These are phyloP conservation scores for Fistulina hepatica DNA, from an alignment of 1,284 basidiomycete genomes.

Conservation along the genomic window DNA sequence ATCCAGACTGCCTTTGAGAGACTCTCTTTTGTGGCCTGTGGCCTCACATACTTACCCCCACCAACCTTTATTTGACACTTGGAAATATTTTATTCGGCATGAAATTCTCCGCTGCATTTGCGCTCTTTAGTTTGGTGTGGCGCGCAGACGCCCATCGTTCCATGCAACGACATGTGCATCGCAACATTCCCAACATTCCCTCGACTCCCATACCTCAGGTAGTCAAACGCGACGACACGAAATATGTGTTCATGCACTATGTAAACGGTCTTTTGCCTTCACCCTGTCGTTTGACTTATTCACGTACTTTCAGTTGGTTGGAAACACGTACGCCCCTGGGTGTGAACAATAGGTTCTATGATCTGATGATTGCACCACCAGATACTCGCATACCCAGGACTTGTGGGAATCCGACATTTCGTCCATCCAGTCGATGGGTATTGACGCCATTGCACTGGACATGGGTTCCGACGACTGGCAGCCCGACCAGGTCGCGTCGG, in stretches of 20 bases:
- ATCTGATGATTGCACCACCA: constrained; percentile 17
- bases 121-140: no score
- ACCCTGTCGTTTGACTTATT: constrained; percentile 2
- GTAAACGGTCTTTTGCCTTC: constrained; percentile 20
- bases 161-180: no score
- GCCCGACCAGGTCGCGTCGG: constrained; percentile 25
- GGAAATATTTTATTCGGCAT: no score
- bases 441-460: constrained; percentile 35
- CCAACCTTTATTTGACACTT: no score
- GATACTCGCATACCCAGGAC: constrained; percentile 27
- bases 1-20: no score
- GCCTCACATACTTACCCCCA: no score
- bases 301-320: constrained; percentile 28
- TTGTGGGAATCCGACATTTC: constrained; percentile 31
- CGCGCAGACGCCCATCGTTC: no score
- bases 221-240: constrained; percentile 27
- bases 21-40: no score
- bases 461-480: constrained; percentile 32
- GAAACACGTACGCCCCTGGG: constrained; percentile 25
- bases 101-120: no score
- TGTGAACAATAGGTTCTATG: constrained; percentile 2
- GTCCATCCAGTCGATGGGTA: constrained; percentile 25
- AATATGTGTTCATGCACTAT: constrained; percentile 39
- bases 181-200: no score
- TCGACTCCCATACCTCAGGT: no score